Percentiles rank a stretch among this genome's conserved stretches.
These are phyloP conservation scores for Pythium sp. DNA, from an alignment of 352 stramenopile genomes.

Conservation along the genomic window DNA sequence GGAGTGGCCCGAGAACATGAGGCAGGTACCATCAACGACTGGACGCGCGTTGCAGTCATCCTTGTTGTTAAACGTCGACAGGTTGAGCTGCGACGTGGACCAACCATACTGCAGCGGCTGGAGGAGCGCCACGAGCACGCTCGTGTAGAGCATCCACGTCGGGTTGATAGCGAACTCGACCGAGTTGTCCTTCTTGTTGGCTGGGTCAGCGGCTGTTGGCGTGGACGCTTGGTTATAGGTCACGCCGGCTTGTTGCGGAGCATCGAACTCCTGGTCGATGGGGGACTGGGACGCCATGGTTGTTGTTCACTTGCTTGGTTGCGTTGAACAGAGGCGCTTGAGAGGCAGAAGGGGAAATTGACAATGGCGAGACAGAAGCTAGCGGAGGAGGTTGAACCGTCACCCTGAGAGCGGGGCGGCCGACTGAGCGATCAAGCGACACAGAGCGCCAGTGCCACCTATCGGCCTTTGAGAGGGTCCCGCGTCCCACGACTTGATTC, in stretches of 20 bases:
- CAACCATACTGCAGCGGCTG: constrained; percentile 42
- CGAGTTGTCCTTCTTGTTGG: constrained; percentile 6
- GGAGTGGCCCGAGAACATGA: constrained; percentile 36
- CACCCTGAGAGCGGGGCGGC: not conserved
- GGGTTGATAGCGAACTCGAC: constrained; percentile 1
- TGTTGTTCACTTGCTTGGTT: not conserved
- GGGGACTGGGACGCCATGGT: constrained; percentile 7
- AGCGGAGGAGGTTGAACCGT: not conserved
- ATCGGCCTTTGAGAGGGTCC: not conserved
- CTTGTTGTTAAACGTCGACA: constrained; percentile 34
- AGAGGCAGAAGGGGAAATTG: not conserved
- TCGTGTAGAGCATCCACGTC: not conserved
- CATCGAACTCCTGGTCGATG: not conserved
- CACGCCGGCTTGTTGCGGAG: not conserved
- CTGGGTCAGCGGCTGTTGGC: not conserved
- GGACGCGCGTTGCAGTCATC: constrained; percentile 25
- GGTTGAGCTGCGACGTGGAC: constrained; percentile 64
- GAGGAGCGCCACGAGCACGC: no score
- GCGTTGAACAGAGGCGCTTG: constrained; percentile 1
- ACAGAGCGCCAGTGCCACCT: not conserved
- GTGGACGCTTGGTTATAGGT: constrained; percentile 10
- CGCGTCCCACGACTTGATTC: constrained; percentile 2
- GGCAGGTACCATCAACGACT: constrained; percentile 23
- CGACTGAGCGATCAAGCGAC: not conserved
- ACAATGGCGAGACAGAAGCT: constrained; percentile 4